A percentile compares a stretch with the other conserved stretches of the same genome.
phyloP scores from a whole-genome alignment of 805 yeast species.

The Debaryomyces hansenii region DNA sequence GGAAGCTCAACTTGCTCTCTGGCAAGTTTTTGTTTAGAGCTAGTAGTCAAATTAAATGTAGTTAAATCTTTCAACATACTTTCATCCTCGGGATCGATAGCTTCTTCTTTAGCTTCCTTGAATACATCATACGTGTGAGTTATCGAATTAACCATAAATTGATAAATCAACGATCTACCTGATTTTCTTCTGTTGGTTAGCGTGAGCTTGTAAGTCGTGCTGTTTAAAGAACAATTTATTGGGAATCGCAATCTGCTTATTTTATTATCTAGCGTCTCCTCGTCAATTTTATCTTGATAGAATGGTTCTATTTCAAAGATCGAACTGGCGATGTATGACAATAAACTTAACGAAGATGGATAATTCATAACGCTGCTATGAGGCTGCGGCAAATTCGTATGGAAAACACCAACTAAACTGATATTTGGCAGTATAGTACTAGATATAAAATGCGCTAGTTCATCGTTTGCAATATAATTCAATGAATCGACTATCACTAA shows the following conservation, averaged over 20 bases:
- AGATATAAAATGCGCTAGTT: slow-evolving; percentile 51
- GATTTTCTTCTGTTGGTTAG: slow-evolving; percentile 77
- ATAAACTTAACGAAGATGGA: slow-evolving; percentile 53
- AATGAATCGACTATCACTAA: slow-evolving; percentile 67
- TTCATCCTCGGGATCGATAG: slow-evolving; percentile 43
- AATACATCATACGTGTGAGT: slow-evolving; percentile 42
- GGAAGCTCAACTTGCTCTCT: slow-evolving; percentile 88
- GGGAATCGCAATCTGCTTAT: slow-evolving; percentile 48
- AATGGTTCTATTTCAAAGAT: slow-evolving; percentile 62
- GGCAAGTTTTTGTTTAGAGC: slow-evolving; percentile 71
- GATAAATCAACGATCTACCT: slow-evolving; percentile 69
- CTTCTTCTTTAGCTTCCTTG: slow-evolving; percentile 18
- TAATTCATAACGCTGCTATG: slow-evolving; percentile 41
- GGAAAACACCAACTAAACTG: slow-evolving; percentile 37
- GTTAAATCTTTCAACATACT: slow-evolving; percentile 69
- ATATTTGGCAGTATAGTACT: slow-evolving; percentile 37
- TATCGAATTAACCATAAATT: slow-evolving; percentile 51
- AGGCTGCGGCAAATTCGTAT: slow-evolving; percentile 38
- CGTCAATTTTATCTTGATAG: slow-evolving; percentile 31
- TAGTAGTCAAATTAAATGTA: slow-evolving; percentile 82
- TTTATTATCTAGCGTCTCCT: slow-evolving; percentile 46
- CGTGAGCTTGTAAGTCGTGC: slow-evolving; percentile 42
- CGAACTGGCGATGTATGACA: slow-evolving; percentile 73
- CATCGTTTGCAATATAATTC: slow-evolving; percentile 50
- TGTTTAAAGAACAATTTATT: slow-evolving; percentile 45